These are phyloP conservation scores for Rusavskia elegans DNA, from an alignment of 495 filamentous ascomycete species.

Conservation along the genomic window DNA sequence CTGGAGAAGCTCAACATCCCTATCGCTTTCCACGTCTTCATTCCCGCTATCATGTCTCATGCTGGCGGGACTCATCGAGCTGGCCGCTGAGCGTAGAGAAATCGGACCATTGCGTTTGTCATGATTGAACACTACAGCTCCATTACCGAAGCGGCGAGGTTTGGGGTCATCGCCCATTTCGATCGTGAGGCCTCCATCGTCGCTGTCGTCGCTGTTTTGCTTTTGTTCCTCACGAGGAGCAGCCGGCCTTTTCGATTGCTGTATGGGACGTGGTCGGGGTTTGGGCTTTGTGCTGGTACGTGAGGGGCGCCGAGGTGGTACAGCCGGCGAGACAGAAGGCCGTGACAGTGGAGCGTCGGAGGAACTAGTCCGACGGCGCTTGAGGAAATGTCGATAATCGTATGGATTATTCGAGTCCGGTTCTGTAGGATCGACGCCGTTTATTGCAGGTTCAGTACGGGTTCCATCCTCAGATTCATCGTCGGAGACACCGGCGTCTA, in stretches of 20 bases:
- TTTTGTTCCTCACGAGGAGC: constrained; percentile 8
- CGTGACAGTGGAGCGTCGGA: constrained; percentile 3
- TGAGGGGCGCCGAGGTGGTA: neutral
- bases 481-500: constrained; percentile 26
- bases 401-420: constrained; percentile 40
- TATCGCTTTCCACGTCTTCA: constrained; percentile 2
- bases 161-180: constrained; percentile 9
- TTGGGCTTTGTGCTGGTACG: constrained; percentile 4
- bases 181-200: constrained; percentile 8
- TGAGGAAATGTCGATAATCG: constrained; percentile 42
- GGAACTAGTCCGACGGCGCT: constrained; percentile 3
- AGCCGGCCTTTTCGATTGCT: constrained; percentile 2
- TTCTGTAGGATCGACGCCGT: constrained; percentile 22
- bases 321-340: constrained; percentile 1
- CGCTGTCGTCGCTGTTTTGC: constrained; percentile 10
- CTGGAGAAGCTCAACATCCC: constrained; percentile 10
- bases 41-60: neutral
- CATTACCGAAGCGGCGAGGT: constrained; percentile 4
- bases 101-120: constrained; percentile 10
- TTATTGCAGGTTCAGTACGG: constrained; percentile 20
- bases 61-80: constrained; percentile 12
- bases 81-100: constrained; percentile 13
- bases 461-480: constrained; percentile 23
- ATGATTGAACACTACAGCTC: constrained; percentile 5
- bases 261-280: constrained; percentile 1